Percentiles rank a stretch among this genome's conserved stretches.
Conservation (phyloP, 2,329 filamentous ascomycete species). For the Elsinoe ampelina region DNA sequence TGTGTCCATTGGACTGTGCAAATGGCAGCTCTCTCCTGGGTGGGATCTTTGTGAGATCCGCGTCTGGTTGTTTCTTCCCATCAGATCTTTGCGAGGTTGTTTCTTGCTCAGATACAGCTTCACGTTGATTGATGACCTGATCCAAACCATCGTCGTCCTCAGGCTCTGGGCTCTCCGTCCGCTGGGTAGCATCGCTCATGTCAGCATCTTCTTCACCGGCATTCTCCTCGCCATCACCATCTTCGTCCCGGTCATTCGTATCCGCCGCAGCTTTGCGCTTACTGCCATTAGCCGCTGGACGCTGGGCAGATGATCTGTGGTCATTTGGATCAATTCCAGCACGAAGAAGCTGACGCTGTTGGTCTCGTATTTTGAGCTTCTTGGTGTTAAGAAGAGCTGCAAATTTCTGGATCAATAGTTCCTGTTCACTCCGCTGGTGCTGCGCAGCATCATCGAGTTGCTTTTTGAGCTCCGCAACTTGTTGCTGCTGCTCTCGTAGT, state of each 20-base stretch:
- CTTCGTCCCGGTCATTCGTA: conserved; percentile 37
- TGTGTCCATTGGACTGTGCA: conserved; percentile 19
- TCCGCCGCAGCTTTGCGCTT: conserved; percentile 30
- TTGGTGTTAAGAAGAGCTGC: conserved; percentile 65
- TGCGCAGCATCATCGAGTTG: conserved; percentile 58
- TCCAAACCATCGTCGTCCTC: conserved; percentile 22
- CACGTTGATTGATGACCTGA: conserved; percentile 20
- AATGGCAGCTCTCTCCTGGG: conserved; percentile 40
- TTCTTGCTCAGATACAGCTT: conserved; percentile 1
- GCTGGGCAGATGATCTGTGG: conserved; percentile 14
- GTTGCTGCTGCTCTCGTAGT: conserved; percentile 42
- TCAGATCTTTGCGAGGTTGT: conserved; percentile 14
- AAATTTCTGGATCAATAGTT: conserved; percentile 59
- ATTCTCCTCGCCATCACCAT: conserved; percentile 25
- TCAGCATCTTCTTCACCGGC: conserved; percentile 7
- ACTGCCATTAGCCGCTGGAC: background rate
- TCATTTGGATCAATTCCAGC: conserved; percentile 50
- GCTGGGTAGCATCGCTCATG: background rate
- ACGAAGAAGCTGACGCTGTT: conserved; percentile 52
- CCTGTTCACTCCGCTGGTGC: conserved; percentile 59
- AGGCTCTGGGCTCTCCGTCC: conserved; percentile 17
- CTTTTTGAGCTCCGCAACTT: conserved; percentile 49
- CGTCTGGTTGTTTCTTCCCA: background rate
- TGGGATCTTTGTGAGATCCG: conserved; percentile 23
- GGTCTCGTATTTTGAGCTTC: conserved; percentile 68